Base-by-base conservation (phyloP, 768 basidiomycete species). In the Termitomyces sp. region DNA sequence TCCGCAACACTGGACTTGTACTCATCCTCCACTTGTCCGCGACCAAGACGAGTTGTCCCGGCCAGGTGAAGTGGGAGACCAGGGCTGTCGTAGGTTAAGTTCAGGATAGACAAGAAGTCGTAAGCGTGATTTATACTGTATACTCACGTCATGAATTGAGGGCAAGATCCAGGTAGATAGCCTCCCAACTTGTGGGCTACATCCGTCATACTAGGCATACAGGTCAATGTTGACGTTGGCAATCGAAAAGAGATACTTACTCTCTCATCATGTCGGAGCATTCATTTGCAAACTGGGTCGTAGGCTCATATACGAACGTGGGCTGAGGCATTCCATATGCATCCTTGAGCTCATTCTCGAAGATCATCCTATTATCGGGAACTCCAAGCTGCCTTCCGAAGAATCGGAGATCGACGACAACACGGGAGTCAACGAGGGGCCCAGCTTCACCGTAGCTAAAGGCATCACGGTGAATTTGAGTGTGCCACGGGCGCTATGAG, bases 381-480 rank as follows among this genome's bases (percentile, higher is more conserved):
- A 12, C 16, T 2, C 50, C 50, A 1, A n/a, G 10, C 50, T 51
- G 50, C 24, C 50, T 51, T 26, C 50, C 50, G 5, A 51, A 51
- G 36, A 37, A 51, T 26, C 50, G 36, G 26, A 51, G 50, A 51
- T 51, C 72, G 41, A 73, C 72, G 44, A 72, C 66, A n/a, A 69
- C 52, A 4, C 72, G 67, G 4, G 67, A 51, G 52, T 74, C 72
- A 8, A 68, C 66, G 8, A 39, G 52, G 7, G 64, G 63, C 2
- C 67, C 72, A 26, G 66, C 64, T 5, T 65, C 71, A 47, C 73
- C 73, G 58, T 74, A 73, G 42, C 60, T 60, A 60, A 74, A 74
- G 5, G 72, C 72, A 50, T 73, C 73, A 31, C 70, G 68, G 46
- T 74, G 72, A 34, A 74, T 70, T 58, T 72, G 68, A 22, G 64